These are phyloP conservation scores for Brettanomyces bruxellensis DNA, from an alignment of 805 yeast species.

Conservation along the genomic window DNA sequence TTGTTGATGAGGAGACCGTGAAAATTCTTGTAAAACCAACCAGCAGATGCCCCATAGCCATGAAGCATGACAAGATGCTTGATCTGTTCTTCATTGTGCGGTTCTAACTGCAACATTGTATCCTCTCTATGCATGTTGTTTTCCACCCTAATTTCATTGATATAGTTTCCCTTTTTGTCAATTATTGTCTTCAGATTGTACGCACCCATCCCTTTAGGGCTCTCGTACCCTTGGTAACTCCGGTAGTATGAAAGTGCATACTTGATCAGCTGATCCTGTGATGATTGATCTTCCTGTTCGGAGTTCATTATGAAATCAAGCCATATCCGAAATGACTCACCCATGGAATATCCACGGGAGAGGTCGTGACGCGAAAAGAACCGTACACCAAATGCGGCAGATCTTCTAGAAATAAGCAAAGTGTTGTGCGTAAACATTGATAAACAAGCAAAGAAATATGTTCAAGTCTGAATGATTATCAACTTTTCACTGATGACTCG, in stretches of 20 bases:
- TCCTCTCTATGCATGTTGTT: constrained; percentile 6
- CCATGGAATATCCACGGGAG: constrained; percentile 5
- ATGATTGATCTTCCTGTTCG: constrained; percentile 12
- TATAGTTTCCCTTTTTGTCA: constrained; percentile 4
- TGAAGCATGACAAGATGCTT: constrained; percentile 42
- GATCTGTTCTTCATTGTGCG: background rate
- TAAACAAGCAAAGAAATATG: too few species aligned
- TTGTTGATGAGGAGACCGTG: constrained; percentile 28
- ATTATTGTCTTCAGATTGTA: constrained; percentile 11
- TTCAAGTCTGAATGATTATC: too few species aligned
- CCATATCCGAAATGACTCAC: constrained; percentile 19
- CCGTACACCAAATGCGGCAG: too few species aligned
- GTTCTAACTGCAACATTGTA: background rate
- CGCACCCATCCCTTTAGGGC: constrained; percentile 8
- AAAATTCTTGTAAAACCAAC: constrained; percentile 48
- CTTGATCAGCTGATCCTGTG: constrained; percentile 18
- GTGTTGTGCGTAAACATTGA: too few species aligned
- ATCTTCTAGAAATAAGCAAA: too few species aligned
- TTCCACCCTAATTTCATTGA: constrained; percentile 22
- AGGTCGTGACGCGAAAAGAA: too few species aligned
- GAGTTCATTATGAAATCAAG: constrained; percentile 8
- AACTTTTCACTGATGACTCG: too few species aligned
- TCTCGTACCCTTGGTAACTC: constrained; percentile 3
- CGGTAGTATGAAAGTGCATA: constrained; percentile 20
- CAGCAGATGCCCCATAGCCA: constrained; percentile 49